These are phyloP conservation scores for Phytophthora melonis DNA, from an alignment of 352 stramenopile genomes.

Conservation along the genomic window DNA sequence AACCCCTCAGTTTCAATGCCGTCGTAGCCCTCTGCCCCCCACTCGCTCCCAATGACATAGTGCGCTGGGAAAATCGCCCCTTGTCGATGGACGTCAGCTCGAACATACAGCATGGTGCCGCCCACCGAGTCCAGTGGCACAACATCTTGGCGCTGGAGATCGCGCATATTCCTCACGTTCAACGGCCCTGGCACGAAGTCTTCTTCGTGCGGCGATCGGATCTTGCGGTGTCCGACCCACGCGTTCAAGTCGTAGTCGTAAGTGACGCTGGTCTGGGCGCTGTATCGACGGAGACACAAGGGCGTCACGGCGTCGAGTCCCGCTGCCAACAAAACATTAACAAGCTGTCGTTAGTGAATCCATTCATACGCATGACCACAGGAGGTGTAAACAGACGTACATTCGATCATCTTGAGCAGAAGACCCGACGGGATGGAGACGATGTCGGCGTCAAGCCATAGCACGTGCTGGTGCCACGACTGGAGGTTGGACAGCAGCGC, in stretches of 20 bases:
- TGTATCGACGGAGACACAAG: conserved; percentile 12
- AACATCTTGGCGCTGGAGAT: not conserved
- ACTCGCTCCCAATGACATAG: conserved; percentile 47
- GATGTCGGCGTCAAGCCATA: conserved; percentile 61
- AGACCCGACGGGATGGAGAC: conserved; percentile 29
- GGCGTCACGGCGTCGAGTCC: conserved; percentile 17
- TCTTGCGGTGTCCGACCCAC: conserved; percentile 15
- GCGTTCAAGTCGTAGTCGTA: conserved; percentile 22
- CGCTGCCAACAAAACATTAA: not conserved
- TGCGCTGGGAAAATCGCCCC: conserved; percentile 46
- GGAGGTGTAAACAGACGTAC: not conserved
- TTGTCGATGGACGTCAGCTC: conserved; percentile 49
- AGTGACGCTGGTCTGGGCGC: not conserved
- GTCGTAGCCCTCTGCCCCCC: conserved; percentile 46
- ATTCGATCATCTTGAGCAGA: conserved; percentile 42
- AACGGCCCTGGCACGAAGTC: conserved; percentile 4
- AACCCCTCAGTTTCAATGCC: conserved; percentile 54
- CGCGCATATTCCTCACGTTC: conserved; percentile 9
- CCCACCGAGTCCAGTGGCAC: conserved; percentile 50
- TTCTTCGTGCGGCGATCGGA: conserved; percentile 4
- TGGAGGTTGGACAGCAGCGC: conserved; percentile 45
- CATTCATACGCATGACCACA: too few species aligned
- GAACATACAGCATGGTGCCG: conserved; percentile 52
- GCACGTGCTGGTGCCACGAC: conserved; percentile 50
- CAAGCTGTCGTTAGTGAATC: too few species aligned